Evolutionary conservation across 495 filamentous ascomycete genomes (phyloP), one percentile per base, ranked within the genome.

Genomic region (Paragyromitra xinjiangensis): DNA sequence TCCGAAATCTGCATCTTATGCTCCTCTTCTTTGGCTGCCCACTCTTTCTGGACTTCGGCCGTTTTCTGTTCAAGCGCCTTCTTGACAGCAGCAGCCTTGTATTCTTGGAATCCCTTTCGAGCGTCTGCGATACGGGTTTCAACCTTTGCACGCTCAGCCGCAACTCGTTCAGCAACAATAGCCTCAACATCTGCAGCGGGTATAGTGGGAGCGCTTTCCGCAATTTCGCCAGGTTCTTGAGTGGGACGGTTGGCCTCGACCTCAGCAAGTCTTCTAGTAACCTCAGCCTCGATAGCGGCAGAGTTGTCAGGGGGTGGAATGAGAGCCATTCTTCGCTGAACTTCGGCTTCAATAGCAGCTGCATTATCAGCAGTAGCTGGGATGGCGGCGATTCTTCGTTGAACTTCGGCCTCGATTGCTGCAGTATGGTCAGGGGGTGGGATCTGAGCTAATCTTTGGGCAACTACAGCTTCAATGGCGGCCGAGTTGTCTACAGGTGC

Each of bases 21-120:
- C 53, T 71, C 67, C 6, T 61, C 70, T 34, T 78, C 65, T 63
- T 65, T 74, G 16, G 40, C 37, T 34, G 77, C 80, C 44, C 73
- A 37, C 24, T 74, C 58, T n/a, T 75, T 66, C 14, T 82, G 65
- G 50, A 80, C 51, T 8, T 81, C 78, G 14, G 40, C 50, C 3
- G 34, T 66, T 55, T 68, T 79, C 19, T 80, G 78, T 45, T 83
- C 76, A 39, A 83, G 61, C 19, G 87, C 85, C 71, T 87, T 88
- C 69, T 86, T 85, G 22, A 84, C 85, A 67, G 88, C 82, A 50
- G 85, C 85, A 69, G 86, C 85, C 73, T 89, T 87, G 29, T 88
- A 82, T 61, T 81, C 80, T 22, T 71, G 64, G 16, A 82, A 82
- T 1, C 77, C 80, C 34, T 62, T 71, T 34, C 80, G 80, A 34